Base-by-base conservation (phyloP, 1,284 basidiomycete species). In the Apiotrichum laibachii region DNA sequence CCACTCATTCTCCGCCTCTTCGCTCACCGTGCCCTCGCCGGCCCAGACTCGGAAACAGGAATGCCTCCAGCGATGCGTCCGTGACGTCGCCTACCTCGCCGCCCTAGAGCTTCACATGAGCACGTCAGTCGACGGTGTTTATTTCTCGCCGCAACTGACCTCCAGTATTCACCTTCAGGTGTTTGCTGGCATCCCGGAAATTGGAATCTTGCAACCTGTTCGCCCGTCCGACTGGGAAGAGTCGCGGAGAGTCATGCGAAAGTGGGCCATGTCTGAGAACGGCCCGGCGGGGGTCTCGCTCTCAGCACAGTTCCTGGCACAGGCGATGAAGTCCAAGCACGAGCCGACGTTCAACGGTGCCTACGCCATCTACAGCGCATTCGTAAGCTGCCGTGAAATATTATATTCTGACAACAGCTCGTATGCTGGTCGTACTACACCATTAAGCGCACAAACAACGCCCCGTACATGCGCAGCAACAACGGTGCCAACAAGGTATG, bases 201-300 rank as follows among this genome's bases (percentile, higher is more conserved):
- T 58, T 10, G 50, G 50, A 2, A 35, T n/a, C 5, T 39, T 58
- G 5, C 56, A 53, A 34, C 56, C 56, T 13, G 56, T 58, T n/a
- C 44, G 46, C 9, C 56, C 50, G 5, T 47, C 56, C 21, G 56
- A 58, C 51, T 53, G 47, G 50, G 34, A 49, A 11, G 56, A 58
- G 8, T 37, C 56, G 35, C 31, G 37, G 31, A 58, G 53, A 40
- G 37, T 22, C 6, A 43, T 58, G 50, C 44, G 45, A 1, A 48
- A 35, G 16, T 58, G 56, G 56, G 50, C 33, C 7, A 2, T 13
- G n/a, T 49, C 47, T 18, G 22, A 47, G 9, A 40, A 43, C n/a
- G 43, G 47, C 33, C 19, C 15, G 1, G 40, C 18, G 7, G 54
- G 37, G 1, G 54, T 56, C 10, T 16, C 40, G 9, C 42, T 56